Base-by-base conservation (phyloP, 495 filamentous ascomycete species). In the Neurospora sp. region DNA sequence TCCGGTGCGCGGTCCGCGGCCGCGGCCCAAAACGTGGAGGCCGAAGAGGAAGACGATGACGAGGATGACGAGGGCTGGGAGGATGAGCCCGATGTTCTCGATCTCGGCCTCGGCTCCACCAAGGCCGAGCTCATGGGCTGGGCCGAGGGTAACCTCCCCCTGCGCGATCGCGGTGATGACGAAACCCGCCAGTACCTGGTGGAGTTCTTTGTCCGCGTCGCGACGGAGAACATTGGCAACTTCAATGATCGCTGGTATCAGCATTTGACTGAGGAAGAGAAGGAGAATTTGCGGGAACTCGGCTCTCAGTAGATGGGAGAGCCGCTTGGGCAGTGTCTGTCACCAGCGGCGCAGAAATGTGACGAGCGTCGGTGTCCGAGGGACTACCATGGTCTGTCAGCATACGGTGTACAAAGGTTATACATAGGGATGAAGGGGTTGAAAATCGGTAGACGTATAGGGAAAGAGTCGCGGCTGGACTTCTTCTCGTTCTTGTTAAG, bases 11-110 rank as follows among this genome's bases (percentile, higher is more conserved):
- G 75, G 69, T 84, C 85, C 16, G 87, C 90, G 14, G 85, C 87
- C 39, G 88, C 87, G 1, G 84, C 86, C 0, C 53, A 66, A 14
- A 31, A 35, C 14, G 6, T 66, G 0, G 85, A 88, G 20, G 77
- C 81, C 14, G 83, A 87, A 35, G 86, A 88, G 44, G 85, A 83
- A 59, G 87, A 87, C 59, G 90, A 88, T 7, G 89, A 89, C 35
- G 88, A 91, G 39, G 88, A 88, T 61, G 87, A 88, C 61, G 94
- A 92, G 70, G 91, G 92, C 39, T 98, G 96, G 96, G 96, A 99
- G 81, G 96, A 98, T 79, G 85, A 94, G 73, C 44, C 71, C n/a
- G 88, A 89, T 16, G 85, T 85, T 3, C 78, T 96, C 11, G 94
- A 96, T 79, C 88, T 98, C 27, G 87, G 87, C 10, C 84, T 89